These are phyloP conservation scores for Fusarium chaquense DNA, from an alignment of 2,329 filamentous ascomycete species.

Conservation along the genomic window DNA sequence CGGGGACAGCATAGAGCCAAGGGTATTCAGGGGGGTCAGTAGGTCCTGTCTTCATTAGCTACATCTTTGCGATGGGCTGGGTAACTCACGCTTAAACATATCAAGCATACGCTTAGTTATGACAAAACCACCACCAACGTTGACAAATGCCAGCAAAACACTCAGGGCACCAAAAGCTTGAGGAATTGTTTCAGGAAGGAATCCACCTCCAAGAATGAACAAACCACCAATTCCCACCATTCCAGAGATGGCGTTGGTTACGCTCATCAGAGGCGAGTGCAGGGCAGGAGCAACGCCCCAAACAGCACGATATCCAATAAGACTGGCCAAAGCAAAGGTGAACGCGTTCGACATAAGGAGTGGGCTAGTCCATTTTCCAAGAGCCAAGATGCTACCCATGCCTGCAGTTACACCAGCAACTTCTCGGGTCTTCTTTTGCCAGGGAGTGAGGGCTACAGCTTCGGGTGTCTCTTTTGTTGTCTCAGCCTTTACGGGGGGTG, in stretches of 20 bases:
- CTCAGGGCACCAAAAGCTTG: conserved; percentile 83
- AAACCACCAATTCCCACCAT: conserved; percentile 92
- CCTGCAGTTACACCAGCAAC: conserved; percentile 80
- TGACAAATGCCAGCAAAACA: conserved; percentile 87
- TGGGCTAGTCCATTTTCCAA: conserved; percentile 85
- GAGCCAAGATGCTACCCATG: conserved; percentile 79
- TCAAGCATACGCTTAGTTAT: conserved; percentile 95
- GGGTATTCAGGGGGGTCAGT: conserved; percentile 90
- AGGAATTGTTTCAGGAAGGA: conserved; percentile 80
- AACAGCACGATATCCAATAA: conserved; percentile 89
- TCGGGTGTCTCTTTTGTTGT: conserved; percentile 62
- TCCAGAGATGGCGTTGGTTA: conserved; percentile 92
- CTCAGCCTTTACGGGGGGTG: conserved; percentile 60
- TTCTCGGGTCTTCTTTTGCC: conserved; percentile 82
- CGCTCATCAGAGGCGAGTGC: conserved; percentile 91
- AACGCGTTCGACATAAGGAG: conserved; percentile 91
- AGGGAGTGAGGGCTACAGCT: conserved; percentile 78
- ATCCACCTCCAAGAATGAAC: conserved; percentile 89
- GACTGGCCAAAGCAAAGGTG: conserved; percentile 83
- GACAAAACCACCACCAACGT: conserved; percentile 88
- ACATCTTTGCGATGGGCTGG: rapidly evolving
- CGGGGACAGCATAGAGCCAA: conserved; percentile 86
- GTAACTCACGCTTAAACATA: conserved; percentile 78
- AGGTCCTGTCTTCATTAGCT: conserved; percentile 63
- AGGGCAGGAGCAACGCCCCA: conserved; percentile 88